Evolutionary conservation across 73 alveolate genomes (phyloP), one percentile per base, ranked within the genome.

Genomic region (Effrenium voratum): DNA sequence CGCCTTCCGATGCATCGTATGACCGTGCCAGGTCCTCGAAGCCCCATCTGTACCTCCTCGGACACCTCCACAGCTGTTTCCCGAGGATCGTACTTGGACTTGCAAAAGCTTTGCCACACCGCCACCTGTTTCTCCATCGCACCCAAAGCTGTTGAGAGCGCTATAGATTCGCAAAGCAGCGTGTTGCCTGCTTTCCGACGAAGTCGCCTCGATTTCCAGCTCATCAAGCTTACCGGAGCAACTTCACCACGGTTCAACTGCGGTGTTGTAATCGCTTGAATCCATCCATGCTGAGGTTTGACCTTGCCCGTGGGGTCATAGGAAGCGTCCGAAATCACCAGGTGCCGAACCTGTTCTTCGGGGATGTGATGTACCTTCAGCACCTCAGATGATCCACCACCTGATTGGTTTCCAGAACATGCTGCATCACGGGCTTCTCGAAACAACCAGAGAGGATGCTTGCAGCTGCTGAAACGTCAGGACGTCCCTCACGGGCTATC

Each of bases 151-250:
- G 93, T 83, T 8, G 57, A 34, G 44, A 83, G 34, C 26, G 50
- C 34, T 2, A 83, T 49, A 5, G 57, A 22, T 28, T 83, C 93
- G 52, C 93, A 83, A 0, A 83, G 52, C 26, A 38, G 49, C 0
- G 93, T 83, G 28, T 63, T 83, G 22, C 93, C 93, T 0, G 93
- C 93, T 22, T 83, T 83, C 34, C 93, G 38, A 19, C 75, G 28
- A 0, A 83, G 36, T 52, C 55, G 1, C 26, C 38, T 47, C 16
- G 52, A 22, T 8, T 83, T 36, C 94, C 94, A 86, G 0, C 83
- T 36, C 2, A 86, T 52, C 36, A 63, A 0, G 45, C 57, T 30
- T 8, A 86, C 15, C 15, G 80, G 82, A 3, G 94, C 81, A 0
- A 0, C 5, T 1, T 28, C 15, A 0, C 94, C 94, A 0, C n/a